Conservation (phyloP, 2,329 filamentous ascomycete genomes). For the Aspergillus sp. region DNA sequence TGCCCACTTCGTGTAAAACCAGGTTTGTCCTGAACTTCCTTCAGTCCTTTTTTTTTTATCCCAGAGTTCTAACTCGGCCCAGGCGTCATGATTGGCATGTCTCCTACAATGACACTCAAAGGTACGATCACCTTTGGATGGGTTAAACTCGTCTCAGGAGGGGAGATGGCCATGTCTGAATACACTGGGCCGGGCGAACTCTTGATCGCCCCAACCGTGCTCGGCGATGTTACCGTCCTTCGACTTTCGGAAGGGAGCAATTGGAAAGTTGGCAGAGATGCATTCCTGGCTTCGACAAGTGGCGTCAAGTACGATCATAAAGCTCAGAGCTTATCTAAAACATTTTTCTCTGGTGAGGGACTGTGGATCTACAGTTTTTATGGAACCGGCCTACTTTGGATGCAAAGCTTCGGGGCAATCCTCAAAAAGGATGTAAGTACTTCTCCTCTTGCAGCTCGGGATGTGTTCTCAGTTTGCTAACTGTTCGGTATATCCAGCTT, state of each 20-base stretch:
- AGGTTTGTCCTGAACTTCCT: slow-evolving; percentile 44
- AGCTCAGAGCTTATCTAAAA: slow-evolving; percentile 80
- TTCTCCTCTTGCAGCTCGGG: not conserved
- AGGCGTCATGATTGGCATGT: slow-evolving; percentile 95
- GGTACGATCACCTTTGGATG: slow-evolving; percentile 81
- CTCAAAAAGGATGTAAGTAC: slow-evolving; percentile 80
- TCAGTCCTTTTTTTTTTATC: not conserved
- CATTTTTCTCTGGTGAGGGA: slow-evolving; percentile 91
- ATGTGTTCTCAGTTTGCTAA: not conserved
- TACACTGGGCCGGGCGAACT: slow-evolving; percentile 91
- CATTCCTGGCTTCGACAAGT: slow-evolving; percentile 81
- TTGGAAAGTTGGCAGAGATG: slow-evolving; percentile 85
- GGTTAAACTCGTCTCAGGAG: slow-evolving; percentile 85
- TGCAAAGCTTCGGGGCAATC: slow-evolving; percentile 92
- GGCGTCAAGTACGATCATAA: slow-evolving; percentile 88
- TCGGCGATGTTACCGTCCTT: slow-evolving; percentile 85
- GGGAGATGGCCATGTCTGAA: slow-evolving; percentile 73
- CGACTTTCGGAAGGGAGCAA: slow-evolving; percentile 64
- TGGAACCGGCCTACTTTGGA: slow-evolving; percentile 80
- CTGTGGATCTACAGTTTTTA: slow-evolving; percentile 85
- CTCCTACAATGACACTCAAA: slow-evolving; percentile 78
- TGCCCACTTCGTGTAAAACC: slow-evolving; percentile 81
- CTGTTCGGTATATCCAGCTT: slow-evolving; percentile 30
- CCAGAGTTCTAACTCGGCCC: not conserved
- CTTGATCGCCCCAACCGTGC: slow-evolving; percentile 72